Percentiles rank a stretch among this genome's conserved stretches.
phyloP scores from a whole-genome alignment of 148 eudicot species.

The Limonium bicolor region DNA sequence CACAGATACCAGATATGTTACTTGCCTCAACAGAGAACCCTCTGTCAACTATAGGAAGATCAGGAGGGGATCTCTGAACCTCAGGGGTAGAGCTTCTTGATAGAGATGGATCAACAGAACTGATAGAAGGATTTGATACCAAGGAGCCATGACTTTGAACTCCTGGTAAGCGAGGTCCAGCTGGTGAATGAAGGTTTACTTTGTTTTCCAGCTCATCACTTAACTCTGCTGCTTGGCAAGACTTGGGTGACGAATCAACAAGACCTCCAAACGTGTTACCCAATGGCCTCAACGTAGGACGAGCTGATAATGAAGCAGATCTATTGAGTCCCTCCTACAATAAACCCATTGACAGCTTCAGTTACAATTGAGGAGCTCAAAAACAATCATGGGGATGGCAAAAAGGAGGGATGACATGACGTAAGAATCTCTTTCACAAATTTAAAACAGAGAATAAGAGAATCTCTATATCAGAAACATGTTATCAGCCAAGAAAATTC shows the following conservation, averaged over 20 bases:
- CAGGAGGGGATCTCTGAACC: slow-evolving; percentile 12
- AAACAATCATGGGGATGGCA: too few relatives aligned
- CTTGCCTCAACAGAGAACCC: slow-evolving; percentile 7
- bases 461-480: too few relatives aligned
- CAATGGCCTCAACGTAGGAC: slow-evolving; percentile 22
- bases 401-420: too few relatives aligned
- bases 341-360: neutral
- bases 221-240: slow-evolving; percentile 12
- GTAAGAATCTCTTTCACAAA: too few relatives aligned
- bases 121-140: slow-evolving; percentile 16
- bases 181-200: slow-evolving; percentile 9
- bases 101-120: slow-evolving; percentile 12
- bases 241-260: slow-evolving; percentile 10
- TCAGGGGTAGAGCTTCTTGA: slow-evolving; percentile 20
- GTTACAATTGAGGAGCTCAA: too few relatives aligned
- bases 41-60: slow-evolving; percentile 11
- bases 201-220: slow-evolving; percentile 11
- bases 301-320: slow-evolving; percentile 15
- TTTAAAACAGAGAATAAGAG: too few relatives aligned
- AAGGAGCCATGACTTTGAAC: slow-evolving; percentile 18
- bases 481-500: too few relatives aligned
- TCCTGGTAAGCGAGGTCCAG: slow-evolving; percentile 9
- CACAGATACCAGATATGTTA: slow-evolving; percentile 5
- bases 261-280: slow-evolving; percentile 15
- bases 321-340: slow-evolving; percentile 43